Percentiles rank a stretch among this genome's conserved stretches.
These are phyloP conservation scores for Cochliopodium minus DNA, from an alignment of 208 protist genomes.

Conservation along the genomic window DNA sequence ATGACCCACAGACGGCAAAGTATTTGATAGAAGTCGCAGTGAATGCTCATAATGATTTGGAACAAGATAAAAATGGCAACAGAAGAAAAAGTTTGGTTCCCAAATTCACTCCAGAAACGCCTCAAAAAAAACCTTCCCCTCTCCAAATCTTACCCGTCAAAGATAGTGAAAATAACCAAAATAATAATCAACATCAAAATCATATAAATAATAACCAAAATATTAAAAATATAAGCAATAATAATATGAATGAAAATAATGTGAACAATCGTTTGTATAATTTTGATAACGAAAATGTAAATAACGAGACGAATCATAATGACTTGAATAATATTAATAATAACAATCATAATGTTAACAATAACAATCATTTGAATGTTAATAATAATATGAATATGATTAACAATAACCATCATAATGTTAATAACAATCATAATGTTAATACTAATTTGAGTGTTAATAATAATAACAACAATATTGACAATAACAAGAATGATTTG, in stretches of 20 bases:
- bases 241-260: constrained; percentile 1
- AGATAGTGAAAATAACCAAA: not conserved
- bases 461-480: constrained; percentile 6
- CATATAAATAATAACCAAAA: not conserved
- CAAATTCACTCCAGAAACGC: no score
- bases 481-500: constrained; percentile 1
- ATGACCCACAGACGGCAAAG: no score
- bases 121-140: no score
- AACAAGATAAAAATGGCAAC: no score
- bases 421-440: constrained; percentile 9
- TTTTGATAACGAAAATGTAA: constrained; percentile 5
- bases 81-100: no score
- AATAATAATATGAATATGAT: constrained; percentile 8
- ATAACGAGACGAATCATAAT: constrained; percentile 10
- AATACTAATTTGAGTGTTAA: constrained; percentile 4
- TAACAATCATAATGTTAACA: constrained; percentile 10
- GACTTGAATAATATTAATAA: constrained; percentile 10
- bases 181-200: not conserved
- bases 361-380: constrained; percentile 7
- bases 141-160: no score
- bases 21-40: no score
- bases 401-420: constrained; percentile 11
- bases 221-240: constrained; percentile 1
- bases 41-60: no score
- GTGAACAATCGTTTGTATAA: not conserved